Evolutionary conservation across 805 yeast species (phyloP), one percentile per base, ranked within the genome.

Genomic region (Candida caryicola): DNA sequence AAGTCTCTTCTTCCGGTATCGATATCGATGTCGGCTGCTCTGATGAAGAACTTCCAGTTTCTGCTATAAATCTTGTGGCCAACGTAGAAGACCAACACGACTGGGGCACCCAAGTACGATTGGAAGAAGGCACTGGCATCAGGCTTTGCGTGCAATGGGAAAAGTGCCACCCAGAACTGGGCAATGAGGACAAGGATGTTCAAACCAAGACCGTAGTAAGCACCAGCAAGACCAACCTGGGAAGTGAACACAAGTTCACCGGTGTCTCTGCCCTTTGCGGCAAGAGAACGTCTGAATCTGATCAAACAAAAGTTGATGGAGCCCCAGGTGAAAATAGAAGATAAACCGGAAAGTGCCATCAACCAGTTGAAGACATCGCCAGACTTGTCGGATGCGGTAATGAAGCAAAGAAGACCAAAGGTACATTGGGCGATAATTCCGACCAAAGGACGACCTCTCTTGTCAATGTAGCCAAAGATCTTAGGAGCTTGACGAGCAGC

Each of bases 251-350:
- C 54, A 34, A 68, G 47, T 39, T 66, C 71, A 37, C 58, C 59
- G 5, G 64, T 59, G 23, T 45, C 46, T 51, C 72, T 56, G n/a
- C 64, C 65, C 49, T 85, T 87, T 1, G 68, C 76, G 26, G 55
- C 48, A 46, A 77, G 70, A 2, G 84, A 88, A 36, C 73, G 69
- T 55, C 77, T 74, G 64, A 84, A 85, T 41, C 79, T 73, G 29
- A 81, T 47, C 54, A 82, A 90, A 31, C 82, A 76, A 29, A 75
- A 62, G 54, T 83, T 79, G 46, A 85, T 79, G 5, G 87, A 76
- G 36, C 81, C 82, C 95, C 95, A 85, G 25, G 86, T 81, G 62
- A 83, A 78, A 43, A 85, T 69, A n/a, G 89, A 79, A 1, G 89
- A 79, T 46, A 85, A 66, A 44, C 90, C 90, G 29, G 88, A 80